Percentiles rank a stretch among this genome's conserved stretches.
These are phyloP conservation scores for Pythium myriotylum DNA, from an alignment of 352 stramenopile genomes.

Conservation along the genomic window DNA sequence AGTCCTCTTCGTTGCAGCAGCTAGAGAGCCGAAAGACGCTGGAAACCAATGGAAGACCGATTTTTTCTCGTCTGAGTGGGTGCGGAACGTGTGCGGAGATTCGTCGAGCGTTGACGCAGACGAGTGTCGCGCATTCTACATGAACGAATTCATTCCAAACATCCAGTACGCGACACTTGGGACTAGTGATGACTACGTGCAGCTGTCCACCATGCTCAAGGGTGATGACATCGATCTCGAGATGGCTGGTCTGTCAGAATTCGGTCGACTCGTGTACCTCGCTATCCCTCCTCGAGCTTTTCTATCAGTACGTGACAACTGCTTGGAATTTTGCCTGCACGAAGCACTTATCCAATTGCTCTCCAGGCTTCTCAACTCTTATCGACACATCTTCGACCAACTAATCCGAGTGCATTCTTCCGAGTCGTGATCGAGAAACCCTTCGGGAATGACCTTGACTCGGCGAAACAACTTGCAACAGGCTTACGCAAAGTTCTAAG, in stretches of 20 bases:
- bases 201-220: slow-evolving; percentile 11
- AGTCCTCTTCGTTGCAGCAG: slow-evolving; percentile 51
- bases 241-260: slow-evolving; percentile 18
- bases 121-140: slow-evolving; percentile 40
- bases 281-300: slow-evolving; percentile 79
- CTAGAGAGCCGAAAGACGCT: slow-evolving; percentile 30
- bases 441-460: slow-evolving; percentile 64
- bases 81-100: slow-evolving; percentile 41
- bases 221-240: slow-evolving; percentile 8
- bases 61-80: slow-evolving; percentile 38
- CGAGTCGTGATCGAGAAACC: slow-evolving; percentile 83
- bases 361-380: neutral
- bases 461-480: slow-evolving; percentile 44
- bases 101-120: neutral
- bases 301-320: slow-evolving; percentile 34
- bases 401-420: slow-evolving; percentile 37
- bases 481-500: slow-evolving; percentile 41
- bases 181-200: slow-evolving; percentile 35
- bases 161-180: slow-evolving; percentile 52
- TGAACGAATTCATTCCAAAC: slow-evolving; percentile 36
- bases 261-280: slow-evolving; percentile 70
- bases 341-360: neutral
- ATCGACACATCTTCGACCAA: slow-evolving; percentile 13
- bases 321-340: too few relatives aligned
- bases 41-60: slow-evolving; percentile 35